Percentiles rank a stretch among this genome's conserved stretches.
phyloP scores from a whole-genome alignment of 2,329 filamentous ascomycete species.

The Sarocladium brachiariae region DNA sequence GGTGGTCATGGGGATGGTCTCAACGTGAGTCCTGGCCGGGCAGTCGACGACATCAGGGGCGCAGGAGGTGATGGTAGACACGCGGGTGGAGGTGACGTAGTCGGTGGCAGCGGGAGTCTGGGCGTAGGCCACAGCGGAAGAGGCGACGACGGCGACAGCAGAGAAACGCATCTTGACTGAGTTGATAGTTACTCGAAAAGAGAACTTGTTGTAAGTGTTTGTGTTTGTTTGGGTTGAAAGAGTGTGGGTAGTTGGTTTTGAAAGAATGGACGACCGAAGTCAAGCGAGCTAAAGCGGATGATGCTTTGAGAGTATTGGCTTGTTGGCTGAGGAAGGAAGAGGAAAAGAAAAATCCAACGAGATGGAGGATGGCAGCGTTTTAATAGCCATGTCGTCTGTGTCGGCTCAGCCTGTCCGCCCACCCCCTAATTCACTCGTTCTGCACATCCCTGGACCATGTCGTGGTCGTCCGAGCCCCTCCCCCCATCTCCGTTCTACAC shows the following conservation, averaged over 20 bases:
- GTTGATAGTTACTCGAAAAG: conserved; percentile 21
- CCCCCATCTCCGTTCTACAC: conserved; percentile 7
- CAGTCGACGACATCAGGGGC: conserved; percentile 53
- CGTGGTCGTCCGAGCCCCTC: too few species aligned
- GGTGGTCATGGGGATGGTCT: conserved; percentile 34
- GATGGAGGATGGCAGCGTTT: conserved; percentile 34
- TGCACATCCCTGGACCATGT: conserved; percentile 1
- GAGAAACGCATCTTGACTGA: conserved; percentile 58
- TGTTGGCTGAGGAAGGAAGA: conserved; percentile 34
- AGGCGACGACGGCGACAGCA: conserved; percentile 18
- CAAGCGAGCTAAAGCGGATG: conserved; percentile 35
- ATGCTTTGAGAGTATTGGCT: conserved; percentile 32
- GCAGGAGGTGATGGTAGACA: conserved; percentile 52
- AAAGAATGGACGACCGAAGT: conserved; percentile 56
- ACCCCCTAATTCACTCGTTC: conserved; percentile 8
- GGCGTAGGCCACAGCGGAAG: conserved; percentile 14
- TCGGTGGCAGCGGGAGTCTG: conserved; percentile 36
- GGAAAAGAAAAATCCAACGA: conserved; percentile 16
- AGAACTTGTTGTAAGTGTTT: conserved; percentile 13
- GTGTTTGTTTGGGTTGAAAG: conserved; percentile 22
- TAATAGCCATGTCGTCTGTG: conserved; percentile 31
- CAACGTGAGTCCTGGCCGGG: conserved; percentile 30
- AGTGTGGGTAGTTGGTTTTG: conserved; percentile 26
- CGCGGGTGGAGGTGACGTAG: conserved; percentile 47
- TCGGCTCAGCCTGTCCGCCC: background rate